These are phyloP conservation scores for Scenedesmus sp. DNA, from an alignment of 163 green algal species.

Conservation along the genomic window DNA sequence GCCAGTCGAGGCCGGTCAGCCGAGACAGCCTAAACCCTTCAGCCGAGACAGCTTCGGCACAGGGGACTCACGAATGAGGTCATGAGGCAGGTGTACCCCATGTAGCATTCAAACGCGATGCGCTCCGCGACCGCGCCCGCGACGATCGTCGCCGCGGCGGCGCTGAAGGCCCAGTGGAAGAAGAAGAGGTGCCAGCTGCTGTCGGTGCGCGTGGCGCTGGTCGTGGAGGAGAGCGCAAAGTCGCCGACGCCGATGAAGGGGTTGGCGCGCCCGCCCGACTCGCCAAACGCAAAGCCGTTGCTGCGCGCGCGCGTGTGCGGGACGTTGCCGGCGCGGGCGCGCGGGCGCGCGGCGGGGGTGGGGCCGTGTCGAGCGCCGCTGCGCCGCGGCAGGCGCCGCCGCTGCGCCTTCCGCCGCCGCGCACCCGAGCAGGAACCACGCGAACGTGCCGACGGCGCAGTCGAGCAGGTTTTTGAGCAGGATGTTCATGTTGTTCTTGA, in stretches of 20 bases:
- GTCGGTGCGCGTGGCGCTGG: slow-evolving; percentile 20
- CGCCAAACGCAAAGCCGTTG: slow-evolving; percentile 66
- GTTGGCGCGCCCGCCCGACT: slow-evolving; percentile 34
- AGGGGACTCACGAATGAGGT: slow-evolving; percentile 53
- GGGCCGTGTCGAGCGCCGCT: background rate
- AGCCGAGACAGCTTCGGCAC: too few species aligned
- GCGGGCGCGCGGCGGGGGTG: too few species aligned
- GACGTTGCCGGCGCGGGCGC: too few species aligned
- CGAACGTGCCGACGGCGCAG: slow-evolving; percentile 57
- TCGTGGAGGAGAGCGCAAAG: slow-evolving; percentile 56
- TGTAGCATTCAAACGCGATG: slow-evolving; percentile 58
- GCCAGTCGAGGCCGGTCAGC: too few species aligned
- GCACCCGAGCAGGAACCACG: slow-evolving; percentile 63
- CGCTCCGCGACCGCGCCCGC: slow-evolving; percentile 71
- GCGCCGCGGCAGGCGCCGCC: background rate
- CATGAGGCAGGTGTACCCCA: slow-evolving; percentile 65
- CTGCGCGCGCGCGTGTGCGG: too few species aligned
- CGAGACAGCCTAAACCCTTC: too few species aligned
- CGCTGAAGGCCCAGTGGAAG: slow-evolving; percentile 75
- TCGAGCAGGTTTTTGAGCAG: slow-evolving; percentile 81
- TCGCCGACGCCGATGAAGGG: slow-evolving; percentile 67
- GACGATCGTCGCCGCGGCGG: slow-evolving; percentile 67
- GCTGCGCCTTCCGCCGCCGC: background rate
- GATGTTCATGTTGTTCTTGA: slow-evolving; percentile 85
- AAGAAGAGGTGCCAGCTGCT: slow-evolving; percentile 52